phyloP scores from a whole-genome alignment of 768 basidiomycete species.

The Vararia minispora region DNA sequence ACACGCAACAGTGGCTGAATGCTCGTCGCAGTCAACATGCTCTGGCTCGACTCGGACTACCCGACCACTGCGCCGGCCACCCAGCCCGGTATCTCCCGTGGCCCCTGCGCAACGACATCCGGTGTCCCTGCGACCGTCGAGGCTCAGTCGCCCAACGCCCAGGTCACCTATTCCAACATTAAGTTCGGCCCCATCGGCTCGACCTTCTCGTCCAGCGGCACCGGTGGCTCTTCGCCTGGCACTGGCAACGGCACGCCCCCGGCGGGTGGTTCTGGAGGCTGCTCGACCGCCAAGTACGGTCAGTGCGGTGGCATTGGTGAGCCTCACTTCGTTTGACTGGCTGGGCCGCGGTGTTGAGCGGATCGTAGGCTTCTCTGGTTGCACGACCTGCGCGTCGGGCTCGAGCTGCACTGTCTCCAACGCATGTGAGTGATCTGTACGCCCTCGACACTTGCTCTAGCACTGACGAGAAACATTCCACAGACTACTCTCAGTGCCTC shows the following conservation, averaged over 20 bases:
- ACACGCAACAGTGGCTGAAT: no score
- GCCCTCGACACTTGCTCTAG: neutral
- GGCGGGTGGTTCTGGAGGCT: constrained; percentile 2
- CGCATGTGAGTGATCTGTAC: neutral
- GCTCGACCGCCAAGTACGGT: constrained; percentile 12
- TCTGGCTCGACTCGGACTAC: constrained; percentile 47
- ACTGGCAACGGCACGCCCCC: constrained; percentile 1
- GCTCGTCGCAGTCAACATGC: constrained; percentile 41
- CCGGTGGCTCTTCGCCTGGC: neutral
- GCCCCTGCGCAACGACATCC: constrained; percentile 36
- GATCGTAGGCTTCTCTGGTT: constrained; percentile 11
- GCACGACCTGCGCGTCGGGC: constrained; percentile 10
- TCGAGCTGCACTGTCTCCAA: constrained; percentile 8
- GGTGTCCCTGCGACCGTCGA: constrained; percentile 36
- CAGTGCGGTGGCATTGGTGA: constrained; percentile 17
- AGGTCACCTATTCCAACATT: constrained; percentile 46
- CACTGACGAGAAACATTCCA: neutral
- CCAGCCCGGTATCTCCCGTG: constrained; percentile 36
- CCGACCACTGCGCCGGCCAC: constrained; percentile 20
- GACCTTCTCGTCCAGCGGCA: constrained; percentile 21
- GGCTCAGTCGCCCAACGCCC: constrained; percentile 24
- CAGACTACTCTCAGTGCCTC: constrained; percentile 9
- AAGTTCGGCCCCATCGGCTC: constrained; percentile 38
- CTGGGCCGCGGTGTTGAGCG: no score
- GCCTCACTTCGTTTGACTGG: no score